Conservation (phyloP, 1,284 basidiomycete species). For the Trichosporon asahii region DNA sequence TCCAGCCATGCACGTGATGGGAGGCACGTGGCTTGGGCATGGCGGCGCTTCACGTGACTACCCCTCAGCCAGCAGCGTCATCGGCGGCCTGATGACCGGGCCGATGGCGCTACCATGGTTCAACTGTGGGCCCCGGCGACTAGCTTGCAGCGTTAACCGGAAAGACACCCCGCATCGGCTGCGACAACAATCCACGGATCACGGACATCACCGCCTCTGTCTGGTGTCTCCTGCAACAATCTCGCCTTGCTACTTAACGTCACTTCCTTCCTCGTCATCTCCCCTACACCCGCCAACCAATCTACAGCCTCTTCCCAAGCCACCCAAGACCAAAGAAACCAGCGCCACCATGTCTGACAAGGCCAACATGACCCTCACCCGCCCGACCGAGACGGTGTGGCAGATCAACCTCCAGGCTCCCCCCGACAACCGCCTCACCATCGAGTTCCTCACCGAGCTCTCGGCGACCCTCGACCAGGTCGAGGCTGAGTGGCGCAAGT, state of each 20-base stretch:
- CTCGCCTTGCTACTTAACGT: neutral
- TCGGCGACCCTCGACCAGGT: constrained; percentile 65
- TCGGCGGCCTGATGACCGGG: neutral
- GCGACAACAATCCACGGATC: neutral
- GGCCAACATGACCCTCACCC: constrained; percentile 30
- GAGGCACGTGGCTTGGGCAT: neutral
- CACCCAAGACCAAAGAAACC: neutral
- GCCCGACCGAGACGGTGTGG: constrained; percentile 38
- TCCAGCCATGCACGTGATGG: neutral
- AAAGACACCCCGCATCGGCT: too few species aligned
- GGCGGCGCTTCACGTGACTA: neutral
- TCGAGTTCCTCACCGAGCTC: constrained; percentile 53
- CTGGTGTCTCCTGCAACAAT: neutral
- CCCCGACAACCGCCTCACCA: constrained; percentile 51
- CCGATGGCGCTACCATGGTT: neutral
- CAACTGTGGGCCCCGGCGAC: neutral
- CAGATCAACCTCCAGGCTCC: constrained; percentile 44
- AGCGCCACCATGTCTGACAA: constrained; percentile 7
- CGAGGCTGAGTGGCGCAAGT: constrained; percentile 71
- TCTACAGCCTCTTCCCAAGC: neutral
- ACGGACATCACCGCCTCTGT: neutral
- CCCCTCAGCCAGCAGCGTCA: neutral
- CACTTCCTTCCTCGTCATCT: neutral
- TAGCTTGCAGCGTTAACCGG: neutral
- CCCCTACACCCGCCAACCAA: neutral